Conservation (phyloP, 805 yeast species). For the Komagataella ulmi region DNA sequence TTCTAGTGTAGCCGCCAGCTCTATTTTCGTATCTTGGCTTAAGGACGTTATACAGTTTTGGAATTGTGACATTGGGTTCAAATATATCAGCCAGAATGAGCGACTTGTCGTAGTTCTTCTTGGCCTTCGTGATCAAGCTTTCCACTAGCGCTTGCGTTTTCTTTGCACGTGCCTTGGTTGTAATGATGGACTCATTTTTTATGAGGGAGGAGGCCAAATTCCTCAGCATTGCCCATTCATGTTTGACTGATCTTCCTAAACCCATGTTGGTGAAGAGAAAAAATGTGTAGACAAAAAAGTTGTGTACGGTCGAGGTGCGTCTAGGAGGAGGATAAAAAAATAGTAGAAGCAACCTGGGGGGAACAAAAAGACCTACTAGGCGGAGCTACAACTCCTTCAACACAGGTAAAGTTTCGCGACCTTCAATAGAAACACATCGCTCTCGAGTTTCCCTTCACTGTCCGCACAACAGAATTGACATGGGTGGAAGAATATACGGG, state of each 20-base stretch:
- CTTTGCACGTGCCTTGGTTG: constrained; percentile 68
- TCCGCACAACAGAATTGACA: constrained; percentile 3
- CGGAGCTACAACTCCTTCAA: not conserved
- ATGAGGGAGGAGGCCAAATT: constrained; percentile 56
- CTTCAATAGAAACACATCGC: not conserved
- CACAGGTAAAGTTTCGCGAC: not conserved
- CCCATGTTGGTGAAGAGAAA: constrained; percentile 7
- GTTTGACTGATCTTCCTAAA: constrained; percentile 15
- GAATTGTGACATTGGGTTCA: constrained; percentile 34
- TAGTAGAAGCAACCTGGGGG: too few species aligned
- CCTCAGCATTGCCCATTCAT: constrained; percentile 41
- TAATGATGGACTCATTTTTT: constrained; percentile 57
- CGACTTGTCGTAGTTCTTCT: constrained; percentile 16
- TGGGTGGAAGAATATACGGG: constrained; percentile 38
- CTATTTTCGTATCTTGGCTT: constrained; percentile 50
- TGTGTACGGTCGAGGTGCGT: not conserved
- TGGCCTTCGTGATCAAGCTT: constrained; percentile 44
- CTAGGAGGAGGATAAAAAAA: too few species aligned
- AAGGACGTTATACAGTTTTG: constrained; percentile 57
- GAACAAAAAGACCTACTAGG: not conserved
- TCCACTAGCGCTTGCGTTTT: constrained; percentile 54
- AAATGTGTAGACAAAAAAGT: not conserved
- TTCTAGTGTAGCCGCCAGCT: constrained; percentile 76
- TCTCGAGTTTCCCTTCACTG: not conserved
- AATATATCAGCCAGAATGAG: constrained; percentile 24